These are phyloP conservation scores for Phlyctochytrium bullatum DNA, from an alignment of 192 early-diverging fungal species.

Conservation along the genomic window DNA sequence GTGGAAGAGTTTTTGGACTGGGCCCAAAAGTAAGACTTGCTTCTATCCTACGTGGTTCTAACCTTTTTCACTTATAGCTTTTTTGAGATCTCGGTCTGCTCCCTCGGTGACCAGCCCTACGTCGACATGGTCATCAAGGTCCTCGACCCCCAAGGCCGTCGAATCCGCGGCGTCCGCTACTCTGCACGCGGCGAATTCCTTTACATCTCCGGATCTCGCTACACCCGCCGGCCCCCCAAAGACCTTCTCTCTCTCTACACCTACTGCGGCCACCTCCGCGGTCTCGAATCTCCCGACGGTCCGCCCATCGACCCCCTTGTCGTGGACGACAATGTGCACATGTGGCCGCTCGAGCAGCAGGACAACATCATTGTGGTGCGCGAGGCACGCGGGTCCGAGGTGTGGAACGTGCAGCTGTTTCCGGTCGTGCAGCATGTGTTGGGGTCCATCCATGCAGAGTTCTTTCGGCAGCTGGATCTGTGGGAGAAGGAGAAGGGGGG, in stretches of 20 bases:
- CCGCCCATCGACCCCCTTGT: slow-evolving; percentile 54
- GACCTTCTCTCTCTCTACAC: slow-evolving; percentile 67
- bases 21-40: slow-evolving; percentile 36
- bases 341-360: slow-evolving; percentile 74
- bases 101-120: slow-evolving; percentile 73
- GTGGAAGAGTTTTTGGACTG: slow-evolving; percentile 74
- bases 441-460: slow-evolving; percentile 52
- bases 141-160: slow-evolving; percentile 56
- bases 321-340: slow-evolving; percentile 66
- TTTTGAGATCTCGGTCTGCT: slow-evolving; percentile 75
- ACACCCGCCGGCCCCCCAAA: slow-evolving; percentile 61
- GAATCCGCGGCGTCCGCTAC: slow-evolving; percentile 60
- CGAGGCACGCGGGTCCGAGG: slow-evolving; percentile 42
- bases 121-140: slow-evolving; percentile 67
- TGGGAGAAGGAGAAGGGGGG: slow-evolving; percentile 46
- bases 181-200: slow-evolving; percentile 69
- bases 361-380: slow-evolving; percentile 75
- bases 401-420: slow-evolving; percentile 68
- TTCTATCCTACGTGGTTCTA: not conserved
- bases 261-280: slow-evolving; percentile 55
- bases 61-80: slow-evolving; percentile 14
- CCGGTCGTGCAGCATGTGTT: slow-evolving; percentile 61
- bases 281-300: slow-evolving; percentile 5
- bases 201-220: slow-evolving; percentile 41
- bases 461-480: slow-evolving; percentile 60